A percentile compares a stretch with the other conserved stretches of the same genome.
These are phyloP conservation scores for Cryptosporidium baileyi DNA, from an alignment of 169 alveolate species.

Conservation along the genomic window DNA sequence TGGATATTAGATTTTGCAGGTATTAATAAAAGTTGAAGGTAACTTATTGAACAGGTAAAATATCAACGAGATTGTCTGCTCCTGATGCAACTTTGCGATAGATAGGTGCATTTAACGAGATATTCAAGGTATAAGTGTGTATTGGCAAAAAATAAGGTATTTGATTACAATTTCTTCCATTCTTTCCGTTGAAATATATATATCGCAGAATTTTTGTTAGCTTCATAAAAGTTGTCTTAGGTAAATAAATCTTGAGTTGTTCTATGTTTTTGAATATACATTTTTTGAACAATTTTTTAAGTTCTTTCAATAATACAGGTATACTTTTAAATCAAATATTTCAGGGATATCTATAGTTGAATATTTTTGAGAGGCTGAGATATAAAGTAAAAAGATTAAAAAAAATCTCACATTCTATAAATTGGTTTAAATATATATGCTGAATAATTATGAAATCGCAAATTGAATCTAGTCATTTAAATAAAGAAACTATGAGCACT, in stretches of 20 bases:
- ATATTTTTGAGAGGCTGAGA: background rate
- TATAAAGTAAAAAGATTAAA: no score
- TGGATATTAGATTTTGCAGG: constrained; percentile 42
- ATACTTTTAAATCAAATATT: background rate
- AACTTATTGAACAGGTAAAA: constrained; percentile 35
- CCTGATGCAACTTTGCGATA: background rate
- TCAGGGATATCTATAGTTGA: background rate
- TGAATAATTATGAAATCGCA: constrained; percentile 51
- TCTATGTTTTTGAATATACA: no score
- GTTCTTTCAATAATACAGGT: constrained; percentile 50
- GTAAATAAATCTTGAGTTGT: no score
- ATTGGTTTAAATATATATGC: no score
- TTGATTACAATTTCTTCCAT: no score
- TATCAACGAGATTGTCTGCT: background rate
- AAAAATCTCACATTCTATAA: no score
- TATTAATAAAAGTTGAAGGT: background rate
- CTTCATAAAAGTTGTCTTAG: no score
- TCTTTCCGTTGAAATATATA: no score
- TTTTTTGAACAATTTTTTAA: no score
- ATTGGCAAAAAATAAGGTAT: no score
- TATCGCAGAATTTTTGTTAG: no score
- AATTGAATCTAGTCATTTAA: constrained; percentile 9
- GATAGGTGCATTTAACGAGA: background rate
- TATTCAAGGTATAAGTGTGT: no score
- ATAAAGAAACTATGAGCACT: background rate